A percentile compares a stretch with the other conserved stretches of the same genome.
Conservation (phyloP, 345 rosid species). For the Balakata baccata region DNA sequence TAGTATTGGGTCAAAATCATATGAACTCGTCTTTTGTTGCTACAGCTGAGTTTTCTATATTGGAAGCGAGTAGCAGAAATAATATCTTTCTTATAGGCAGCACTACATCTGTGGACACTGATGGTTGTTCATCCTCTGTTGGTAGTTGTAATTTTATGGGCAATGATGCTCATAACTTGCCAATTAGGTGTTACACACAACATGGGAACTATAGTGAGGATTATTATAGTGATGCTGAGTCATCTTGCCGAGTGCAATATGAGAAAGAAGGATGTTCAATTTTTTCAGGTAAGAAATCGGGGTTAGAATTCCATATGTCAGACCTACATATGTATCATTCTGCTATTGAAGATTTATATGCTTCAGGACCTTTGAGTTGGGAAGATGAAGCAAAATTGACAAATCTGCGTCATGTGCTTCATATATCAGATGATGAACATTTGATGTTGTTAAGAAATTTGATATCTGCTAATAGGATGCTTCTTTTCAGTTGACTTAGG, state of each 20-base stretch:
- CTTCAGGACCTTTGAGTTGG: constrained; percentile 39
- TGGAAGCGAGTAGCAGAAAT: constrained; percentile 12
- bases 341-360: constrained; percentile 18
- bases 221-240: constrained; percentile 31
- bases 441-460: constrained; percentile 33
- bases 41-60: constrained; percentile 18
- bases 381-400: constrained; percentile 36
- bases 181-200: background rate
- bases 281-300: constrained; percentile 3
- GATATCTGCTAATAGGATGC: constrained; percentile 25
- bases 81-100: constrained; percentile 10
- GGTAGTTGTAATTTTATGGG: constrained; percentile 36
- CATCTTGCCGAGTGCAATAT: constrained; percentile 12
- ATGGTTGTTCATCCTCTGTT: constrained; percentile 35
- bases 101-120: constrained; percentile 14
- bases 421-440: constrained; percentile 39
- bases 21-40: constrained; percentile 22
- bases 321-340: constrained; percentile 13
- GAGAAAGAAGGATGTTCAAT: constrained; percentile 6
- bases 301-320: constrained; percentile 20
- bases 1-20: constrained; percentile 20
- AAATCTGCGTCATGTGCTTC: constrained; percentile 25
- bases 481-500: constrained; percentile 22
- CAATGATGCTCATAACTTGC: constrained; percentile 7
- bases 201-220: constrained; percentile 8